These are phyloP conservation scores for Prinsepia uniflora DNA, from an alignment of 306 rosid genomes.

Conservation along the genomic window DNA sequence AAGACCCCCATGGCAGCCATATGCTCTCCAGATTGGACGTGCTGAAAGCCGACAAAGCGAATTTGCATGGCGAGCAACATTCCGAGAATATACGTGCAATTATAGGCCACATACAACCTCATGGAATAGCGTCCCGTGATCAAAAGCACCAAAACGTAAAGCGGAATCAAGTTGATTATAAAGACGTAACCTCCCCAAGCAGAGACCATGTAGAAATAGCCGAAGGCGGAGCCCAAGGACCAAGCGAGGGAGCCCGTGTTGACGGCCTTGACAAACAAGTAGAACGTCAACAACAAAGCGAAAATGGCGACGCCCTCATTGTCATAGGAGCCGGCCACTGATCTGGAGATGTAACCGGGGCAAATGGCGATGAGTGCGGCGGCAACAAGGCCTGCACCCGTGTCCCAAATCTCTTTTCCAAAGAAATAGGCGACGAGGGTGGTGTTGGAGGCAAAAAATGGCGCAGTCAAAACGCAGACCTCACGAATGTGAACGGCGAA, in stretches of 20 bases:
- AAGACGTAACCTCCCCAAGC: conserved; percentile 99
- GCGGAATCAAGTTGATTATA: conserved; percentile 82
- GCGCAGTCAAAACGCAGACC: conserved; percentile 92
- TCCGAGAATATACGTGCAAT: conserved; percentile 85
- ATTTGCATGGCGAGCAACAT: conserved; percentile 99
- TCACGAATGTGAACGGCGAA: conserved; percentile 89
- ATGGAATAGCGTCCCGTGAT: conserved; percentile 82
- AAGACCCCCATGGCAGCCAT: conserved; percentile 99
- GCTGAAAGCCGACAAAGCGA: conserved; percentile 97
- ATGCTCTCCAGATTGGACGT: conserved; percentile 95
- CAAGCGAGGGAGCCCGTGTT: conserved; percentile 91
- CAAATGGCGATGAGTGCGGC: conserved; percentile 92
- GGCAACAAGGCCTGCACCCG: conserved; percentile 94
- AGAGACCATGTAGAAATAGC: conserved; percentile 95
- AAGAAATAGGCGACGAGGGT: conserved; percentile 87
- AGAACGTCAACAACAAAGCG: conserved; percentile 71
- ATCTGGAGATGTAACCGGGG: conserved; percentile 92
- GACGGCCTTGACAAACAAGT: conserved; percentile 90
- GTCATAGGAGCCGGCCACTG: conserved; percentile 95
- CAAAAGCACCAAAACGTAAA: conserved; percentile 81
- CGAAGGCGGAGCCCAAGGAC: conserved; percentile 88
- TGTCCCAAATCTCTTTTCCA: conserved; percentile 90
- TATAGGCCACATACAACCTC: conserved; percentile 90
- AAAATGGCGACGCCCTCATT: conserved; percentile 98
- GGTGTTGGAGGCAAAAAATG: conserved; percentile 92